Evolutionary conservation across 148 eudicot genomes (phyloP), one percentile per base, ranked within the genome.

Genomic region (Rhododendron griersonianum): DNA sequence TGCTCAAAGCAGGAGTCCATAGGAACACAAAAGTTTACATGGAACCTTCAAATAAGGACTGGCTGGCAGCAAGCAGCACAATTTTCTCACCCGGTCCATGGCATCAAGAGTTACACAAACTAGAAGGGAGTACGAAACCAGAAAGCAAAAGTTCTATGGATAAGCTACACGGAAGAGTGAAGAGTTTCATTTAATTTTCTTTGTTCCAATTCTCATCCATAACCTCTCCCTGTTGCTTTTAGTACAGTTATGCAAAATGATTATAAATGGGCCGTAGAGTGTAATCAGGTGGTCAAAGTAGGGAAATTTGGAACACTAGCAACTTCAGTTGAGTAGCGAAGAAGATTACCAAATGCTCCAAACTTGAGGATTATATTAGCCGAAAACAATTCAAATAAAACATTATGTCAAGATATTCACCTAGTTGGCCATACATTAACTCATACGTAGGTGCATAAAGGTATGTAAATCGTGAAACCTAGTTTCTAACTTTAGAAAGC

Each of bases 1-100:
- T 95, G 80, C 95, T 94, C 89, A 95, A 88, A 84, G 95, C 98
- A 88, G 95, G 96, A 79, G 98, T 94, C 97, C 96, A 93, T 35
- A 35, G 37, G 37, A 35, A 94, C 80, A 94, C 98, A 88, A 92
- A 95, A 50, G 98, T 95, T 57, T 94, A 94, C 98, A 35, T 35
- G 14, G 98, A 94, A 89, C 96, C 96, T 90, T 95, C 97, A 89
- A 95, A 93, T 59, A 92, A 87, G 14, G 98, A 94, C 84, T 95
- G 98, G 78, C 93, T 95, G 77, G 98, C 98, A 85, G 95, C 97
- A 79, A 94, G 89, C 86, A 95, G 89, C 44, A 94, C 97, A 39
- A 94, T 94, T 85, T 93, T 95, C 90, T 94, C 97, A 91, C 94
- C 97, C 92, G 93, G 84, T 45, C 39, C 78, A 83, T 35, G 85